These are phyloP conservation scores for Plantago elongata DNA, from an alignment of 257 asterid genomes.

Conservation along the genomic window DNA sequence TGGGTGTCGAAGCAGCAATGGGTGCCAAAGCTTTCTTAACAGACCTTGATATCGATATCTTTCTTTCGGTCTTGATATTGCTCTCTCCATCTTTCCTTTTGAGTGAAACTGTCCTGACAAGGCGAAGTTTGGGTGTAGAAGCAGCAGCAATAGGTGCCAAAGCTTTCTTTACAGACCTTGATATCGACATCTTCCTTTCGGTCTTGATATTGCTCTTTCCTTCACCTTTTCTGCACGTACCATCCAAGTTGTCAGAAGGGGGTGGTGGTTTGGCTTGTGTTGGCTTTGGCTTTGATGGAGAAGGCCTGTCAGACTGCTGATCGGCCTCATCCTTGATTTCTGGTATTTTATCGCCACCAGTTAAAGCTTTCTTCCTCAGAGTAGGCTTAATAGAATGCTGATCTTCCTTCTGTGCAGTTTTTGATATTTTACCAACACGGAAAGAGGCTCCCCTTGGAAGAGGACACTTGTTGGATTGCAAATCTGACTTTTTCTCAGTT, in stretches of 20 bases:
- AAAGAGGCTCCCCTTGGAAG: slow-evolving; percentile 1
- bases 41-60: slow-evolving; percentile 23
- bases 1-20: slow-evolving; percentile 29
- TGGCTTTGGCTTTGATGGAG: slow-evolving; percentile 24
- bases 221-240: slow-evolving; percentile 30
- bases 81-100: slow-evolving; percentile 25
- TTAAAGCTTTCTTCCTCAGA: slow-evolving; percentile 5
- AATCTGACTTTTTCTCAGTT: slow-evolving; percentile 25
- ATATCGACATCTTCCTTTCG: slow-evolving; percentile 19
- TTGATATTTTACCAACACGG: too few relatives aligned
- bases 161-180: slow-evolving; percentile 37
- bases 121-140: slow-evolving; percentile 21
- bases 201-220: slow-evolving; percentile 19
- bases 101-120: too few relatives aligned
- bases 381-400: slow-evolving; percentile 23
- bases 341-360: too few relatives aligned
- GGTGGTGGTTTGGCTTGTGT: slow-evolving; percentile 28
- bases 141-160: slow-evolving; percentile 24
- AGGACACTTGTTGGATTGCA: slow-evolving; percentile 24
- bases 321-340: slow-evolving; percentile 1
- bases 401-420: slow-evolving; percentile 3
- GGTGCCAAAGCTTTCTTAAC: slow-evolving; percentile 31
- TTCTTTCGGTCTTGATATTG: slow-evolving; percentile 22
- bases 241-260: slow-evolving; percentile 29
- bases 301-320: slow-evolving; percentile 20